Evolutionary conservation across 768 basidiomycete genomes (phyloP), one percentile per base, ranked within the genome.

Genomic region (Mycena polygramma): DNA sequence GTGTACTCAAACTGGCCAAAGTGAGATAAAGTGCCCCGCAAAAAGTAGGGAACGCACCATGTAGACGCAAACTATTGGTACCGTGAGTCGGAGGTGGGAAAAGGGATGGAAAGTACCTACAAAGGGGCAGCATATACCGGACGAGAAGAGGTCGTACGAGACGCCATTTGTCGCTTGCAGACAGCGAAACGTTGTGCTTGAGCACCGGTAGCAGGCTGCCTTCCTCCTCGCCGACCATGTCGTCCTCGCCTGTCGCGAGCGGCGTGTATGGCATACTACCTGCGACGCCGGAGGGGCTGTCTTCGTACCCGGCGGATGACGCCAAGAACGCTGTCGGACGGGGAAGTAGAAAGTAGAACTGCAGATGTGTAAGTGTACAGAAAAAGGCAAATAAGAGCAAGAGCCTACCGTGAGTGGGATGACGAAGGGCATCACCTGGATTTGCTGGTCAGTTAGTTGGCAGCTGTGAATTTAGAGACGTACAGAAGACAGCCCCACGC

Each of bases 41-140:
- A 30, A 20, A 54, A 52, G 19, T n/a, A 49, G 41, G n/a, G 51
- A 39, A 79, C 86, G 68, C 70, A 87, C 87, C 45, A 85, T 78
- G 69, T 89, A 86, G 46, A 86, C 84, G 43, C 78, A 83, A 67
- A 84, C 83, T 65, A 57, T 17, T 30, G n/a, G 8, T 36, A 17
- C 39, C 19, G 39, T 64, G 6, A 73, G 64, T 24, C 26, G 26
- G 69, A 26, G n/a, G n/a, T 30, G 46, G 24, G 60, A 60, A 54
- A 8, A 8, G n/a, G 7, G 43, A 52, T 57, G n/a, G 49, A n/a
- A 26, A 46, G 17, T 4, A 87, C 94, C 83, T 73, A 95, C 94
- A 94, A 49, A 99, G 82, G 4, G 96, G 97, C n/a, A 96, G 75
- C 97, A 99, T 98, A 78, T 95, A 99, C 72, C 88, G 90, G 60